Evolutionary conservation across 352 stramenopile species (phyloP).

Genomic region (Achlya hypogyna): DNA sequence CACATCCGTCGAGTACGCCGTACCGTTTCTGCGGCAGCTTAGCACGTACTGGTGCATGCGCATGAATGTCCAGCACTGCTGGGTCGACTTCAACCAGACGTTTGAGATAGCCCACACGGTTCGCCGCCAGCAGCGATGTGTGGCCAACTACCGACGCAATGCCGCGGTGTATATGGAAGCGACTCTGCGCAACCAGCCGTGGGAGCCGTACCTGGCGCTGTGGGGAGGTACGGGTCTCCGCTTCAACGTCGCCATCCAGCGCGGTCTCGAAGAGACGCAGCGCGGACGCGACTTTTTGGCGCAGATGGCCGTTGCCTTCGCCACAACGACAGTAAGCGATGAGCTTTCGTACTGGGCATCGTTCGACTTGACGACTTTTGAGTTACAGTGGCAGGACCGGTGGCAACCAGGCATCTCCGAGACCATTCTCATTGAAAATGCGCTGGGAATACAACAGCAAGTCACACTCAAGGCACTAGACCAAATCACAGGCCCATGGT

Average conservation of each 20-base stretch:
- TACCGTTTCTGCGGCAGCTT: not conserved
- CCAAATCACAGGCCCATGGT: not conserved
- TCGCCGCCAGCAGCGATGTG: not conserved
- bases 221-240: not conserved
- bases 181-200: not conserved
- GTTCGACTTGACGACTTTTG: not conserved
- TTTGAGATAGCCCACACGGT: slow-evolving; percentile 13
- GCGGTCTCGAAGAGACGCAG: not conserved
- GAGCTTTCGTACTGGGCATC: not conserved
- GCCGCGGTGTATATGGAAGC: slow-evolving; percentile 7
- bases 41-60: not conserved
- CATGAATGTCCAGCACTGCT: not conserved
- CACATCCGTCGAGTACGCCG: not conserved
- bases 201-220: not conserved
- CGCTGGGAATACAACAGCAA: not conserved
- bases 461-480: not conserved
- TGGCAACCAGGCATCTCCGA: not conserved
- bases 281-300: not conserved
- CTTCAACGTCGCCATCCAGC: not conserved
- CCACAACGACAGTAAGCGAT: not conserved
- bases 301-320: not conserved
- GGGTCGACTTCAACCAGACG: not conserved
- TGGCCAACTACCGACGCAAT: not conserved
- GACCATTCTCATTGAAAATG: not conserved
- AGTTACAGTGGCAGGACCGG: not conserved